Conservation (phyloP, 768 basidiomycete species). For the Phaeotremella skinneri region DNA sequence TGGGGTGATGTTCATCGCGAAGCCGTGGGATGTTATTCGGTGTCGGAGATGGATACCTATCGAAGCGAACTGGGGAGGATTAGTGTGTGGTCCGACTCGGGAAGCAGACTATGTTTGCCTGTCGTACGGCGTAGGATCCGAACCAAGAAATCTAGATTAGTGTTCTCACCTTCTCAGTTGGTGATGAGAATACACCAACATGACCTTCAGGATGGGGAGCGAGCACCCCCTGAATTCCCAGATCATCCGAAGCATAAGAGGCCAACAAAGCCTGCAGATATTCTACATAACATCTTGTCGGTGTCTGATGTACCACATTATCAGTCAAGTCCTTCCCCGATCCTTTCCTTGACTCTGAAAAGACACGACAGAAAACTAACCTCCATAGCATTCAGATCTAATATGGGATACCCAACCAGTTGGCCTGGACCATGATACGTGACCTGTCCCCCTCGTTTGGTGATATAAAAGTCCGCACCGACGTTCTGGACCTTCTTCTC, state of each 20-base stretch:
- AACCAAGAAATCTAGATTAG: neutral
- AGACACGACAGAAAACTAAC: slow-evolving; percentile 58
- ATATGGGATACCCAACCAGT: slow-evolving; percentile 88
- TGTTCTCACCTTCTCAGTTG: slow-evolving; percentile 61
- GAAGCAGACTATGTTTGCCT: too few relatives aligned
- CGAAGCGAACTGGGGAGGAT: slow-evolving; percentile 64
- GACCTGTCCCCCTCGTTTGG: slow-evolving; percentile 83
- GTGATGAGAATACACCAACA: slow-evolving; percentile 84
- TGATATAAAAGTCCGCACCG: slow-evolving; percentile 82
- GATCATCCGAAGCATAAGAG: slow-evolving; percentile 61
- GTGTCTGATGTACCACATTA: slow-evolving; percentile 21
- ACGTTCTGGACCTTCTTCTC: slow-evolving; percentile 64
- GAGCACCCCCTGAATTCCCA: slow-evolving; percentile 54
- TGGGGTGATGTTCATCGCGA: slow-evolving; percentile 81
- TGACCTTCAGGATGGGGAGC: slow-evolving; percentile 64
- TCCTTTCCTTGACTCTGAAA: neutral
- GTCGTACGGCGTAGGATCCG: neutral
- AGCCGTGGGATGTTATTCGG: slow-evolving; percentile 90
- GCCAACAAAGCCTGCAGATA: slow-evolving; percentile 72
- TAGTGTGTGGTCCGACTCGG: neutral
- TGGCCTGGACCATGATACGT: slow-evolving; percentile 99
- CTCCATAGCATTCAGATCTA: slow-evolving; percentile 77
- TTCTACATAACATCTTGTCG: slow-evolving; percentile 66
- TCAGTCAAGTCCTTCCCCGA: slow-evolving; percentile 4
- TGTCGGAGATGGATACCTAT: slow-evolving; percentile 96